Percentiles rank a stretch among this genome's conserved stretches.
Evolutionary conservation across 2,329 filamentous ascomycete species (phyloP).

Genomic region (Rutstroemia sp.): DNA sequence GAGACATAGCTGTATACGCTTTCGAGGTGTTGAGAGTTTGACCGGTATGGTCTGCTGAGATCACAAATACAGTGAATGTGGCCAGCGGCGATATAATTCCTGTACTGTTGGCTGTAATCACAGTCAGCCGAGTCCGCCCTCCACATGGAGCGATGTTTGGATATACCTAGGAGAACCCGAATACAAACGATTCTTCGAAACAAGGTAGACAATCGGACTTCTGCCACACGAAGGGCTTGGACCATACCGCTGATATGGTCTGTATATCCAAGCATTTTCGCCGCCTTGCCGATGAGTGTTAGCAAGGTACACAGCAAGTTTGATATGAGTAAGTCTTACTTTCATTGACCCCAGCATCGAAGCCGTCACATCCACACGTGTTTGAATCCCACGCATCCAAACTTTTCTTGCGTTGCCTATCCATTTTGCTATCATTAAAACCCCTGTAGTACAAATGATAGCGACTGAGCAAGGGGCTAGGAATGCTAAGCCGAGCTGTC

Average conservation of each 20-base stretch:
- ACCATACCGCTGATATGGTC: conserved; percentile 29
- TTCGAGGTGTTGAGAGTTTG: conserved; percentile 21
- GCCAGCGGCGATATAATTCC: conserved; percentile 30
- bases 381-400: conserved; percentile 29
- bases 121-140: background rate
- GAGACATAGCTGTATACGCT: conserved; percentile 37
- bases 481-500: conserved; percentile 25
- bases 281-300: conserved; percentile 13
- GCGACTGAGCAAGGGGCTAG: conserved; percentile 18
- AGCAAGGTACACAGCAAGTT: background rate
- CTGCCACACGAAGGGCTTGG: conserved; percentile 31
- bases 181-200: conserved; percentile 31
- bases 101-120: conserved; percentile 19
- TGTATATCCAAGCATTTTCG: conserved; percentile 31
- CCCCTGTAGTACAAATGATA: conserved; percentile 24
- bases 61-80: conserved; percentile 34
- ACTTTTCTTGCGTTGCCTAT: conserved; percentile 24
- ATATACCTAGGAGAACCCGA: conserved; percentile 17
- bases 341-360: conserved; percentile 29
- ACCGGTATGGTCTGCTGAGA: conserved; percentile 24
- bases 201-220: conserved; percentile 33
- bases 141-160: background rate
- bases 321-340: conserved; percentile 3
- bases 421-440: conserved; percentile 17
- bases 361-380: conserved; percentile 25